Evolutionary conservation across 371 early-diverging fungal species (phyloP).

Genomic region (Mortierella sp.): DNA sequence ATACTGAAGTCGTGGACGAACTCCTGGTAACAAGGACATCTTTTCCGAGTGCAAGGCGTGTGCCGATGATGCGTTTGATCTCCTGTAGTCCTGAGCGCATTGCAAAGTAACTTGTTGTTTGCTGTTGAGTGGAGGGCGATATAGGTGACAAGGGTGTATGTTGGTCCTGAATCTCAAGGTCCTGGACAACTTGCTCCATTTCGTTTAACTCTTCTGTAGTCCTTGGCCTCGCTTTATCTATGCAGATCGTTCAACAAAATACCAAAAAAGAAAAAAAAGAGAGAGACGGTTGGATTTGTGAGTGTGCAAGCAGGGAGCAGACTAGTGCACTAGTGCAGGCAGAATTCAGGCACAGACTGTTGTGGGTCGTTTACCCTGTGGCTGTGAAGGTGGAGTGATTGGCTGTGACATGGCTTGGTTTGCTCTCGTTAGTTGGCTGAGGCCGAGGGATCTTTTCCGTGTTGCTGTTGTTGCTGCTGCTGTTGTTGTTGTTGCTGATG

Average conservation of each 20-base stretch:
- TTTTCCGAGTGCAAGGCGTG: not conserved
- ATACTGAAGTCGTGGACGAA: not conserved
- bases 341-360: not conserved
- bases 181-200: not conserved
- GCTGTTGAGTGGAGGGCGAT: not conserved
- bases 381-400: not conserved
- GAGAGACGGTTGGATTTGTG: not conserved
- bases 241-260: not conserved
- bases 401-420: not conserved
- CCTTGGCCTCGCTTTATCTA: not conserved
- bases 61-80: conserved; percentile 19
- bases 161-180: not conserved
- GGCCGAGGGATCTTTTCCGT: no score
- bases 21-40: not conserved
- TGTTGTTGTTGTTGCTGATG: no score
- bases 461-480: no score
- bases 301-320: no score
- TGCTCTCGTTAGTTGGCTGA: not conserved
- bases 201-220: not conserved
- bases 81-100: not conserved
- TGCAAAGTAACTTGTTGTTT: not conserved
- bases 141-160: not conserved
- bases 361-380: not conserved
- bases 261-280: not conserved
- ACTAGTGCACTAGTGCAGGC: no score